A percentile compares a stretch with the other conserved stretches of the same genome.
phyloP scores from a whole-genome alignment of 176 grass and related monocot genomes.

The Bonia amplexicaulis region DNA sequence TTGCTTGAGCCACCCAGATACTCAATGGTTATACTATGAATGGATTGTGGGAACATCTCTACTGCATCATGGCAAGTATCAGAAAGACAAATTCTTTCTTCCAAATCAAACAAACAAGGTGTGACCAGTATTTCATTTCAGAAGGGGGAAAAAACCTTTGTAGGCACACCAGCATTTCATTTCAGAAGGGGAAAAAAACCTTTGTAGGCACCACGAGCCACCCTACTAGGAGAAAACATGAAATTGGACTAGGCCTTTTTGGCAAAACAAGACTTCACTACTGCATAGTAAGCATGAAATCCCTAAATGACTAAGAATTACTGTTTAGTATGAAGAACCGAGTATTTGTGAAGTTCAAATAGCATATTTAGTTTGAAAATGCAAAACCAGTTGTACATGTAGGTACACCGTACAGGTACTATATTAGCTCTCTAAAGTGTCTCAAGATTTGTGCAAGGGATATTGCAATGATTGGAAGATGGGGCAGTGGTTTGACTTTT shows the following conservation, averaged over 20 bases:
- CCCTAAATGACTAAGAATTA: background rate
- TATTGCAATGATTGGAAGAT: no score
- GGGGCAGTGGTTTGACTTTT: no score
- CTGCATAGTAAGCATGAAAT: background rate
- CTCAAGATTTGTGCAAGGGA: no score
- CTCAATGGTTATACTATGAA: background rate
- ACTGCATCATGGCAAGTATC: background rate
- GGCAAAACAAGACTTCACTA: background rate
- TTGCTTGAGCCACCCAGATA: background rate
- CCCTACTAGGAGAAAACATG: background rate
- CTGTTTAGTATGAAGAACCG: background rate
- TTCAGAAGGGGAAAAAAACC: background rate
- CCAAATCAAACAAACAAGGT: background rate
- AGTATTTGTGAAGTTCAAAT: background rate
- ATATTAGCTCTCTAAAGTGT: no score
- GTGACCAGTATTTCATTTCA: background rate
- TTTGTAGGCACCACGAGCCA: background rate
- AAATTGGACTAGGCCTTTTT: background rate
- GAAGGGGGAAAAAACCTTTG: background rate
- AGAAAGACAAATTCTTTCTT: background rate
- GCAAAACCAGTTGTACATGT: no score
- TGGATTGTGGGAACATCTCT: background rate
- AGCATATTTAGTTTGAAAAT: background rate
- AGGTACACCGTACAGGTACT: no score
- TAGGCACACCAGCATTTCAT: background rate